Evolutionary conservation across 2,329 filamentous ascomycete species (phyloP), one percentile per base, ranked within the genome.

Genomic region (Sclerotinia trifoliorum): DNA sequence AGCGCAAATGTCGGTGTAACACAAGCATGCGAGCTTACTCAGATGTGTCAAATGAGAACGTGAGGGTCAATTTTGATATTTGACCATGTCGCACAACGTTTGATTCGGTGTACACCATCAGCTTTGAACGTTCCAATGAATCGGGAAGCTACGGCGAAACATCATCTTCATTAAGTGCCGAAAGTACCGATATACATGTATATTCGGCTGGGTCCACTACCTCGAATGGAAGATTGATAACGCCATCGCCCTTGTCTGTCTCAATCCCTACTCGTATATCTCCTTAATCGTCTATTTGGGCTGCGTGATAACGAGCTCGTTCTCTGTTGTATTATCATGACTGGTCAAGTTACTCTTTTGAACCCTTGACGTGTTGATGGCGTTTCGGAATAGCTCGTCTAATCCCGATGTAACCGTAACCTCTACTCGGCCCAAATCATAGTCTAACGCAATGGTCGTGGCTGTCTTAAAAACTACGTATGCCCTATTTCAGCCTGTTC

Each of bases 1-100:
- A 63, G 56, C 57, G 56, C 35, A 67, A 67, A 67, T 67, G 56
- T 67, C 56, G 65, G 65, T 63, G 65, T 67, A 67, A 67, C 65
- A 67, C 32, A 46, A 64, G 10, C 19, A 64, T 64, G 54, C 64
- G 60, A 58, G 44, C 54, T 60, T 52, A 61, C 65, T 66, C 44
- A 61, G 44, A 62, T 32, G 42, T 24, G 46, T 32, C 44, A 24
- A 67, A 67, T 67, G 35, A 67, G 56, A 62, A 29, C 46, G 46
- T 35, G 56, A 54, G 39, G 32, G 32, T 17, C 24, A 44, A 29
- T 44, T 26, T 39, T 51, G 46, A 63, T 42, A 63, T 63, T 63
- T 63, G 60, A 39, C 15, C 46, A 26, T 26, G 57, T 63, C 52
- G 26, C 19, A 62, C 65, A 52, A 46, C 21, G 24, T 39, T 67